Base-by-base conservation (phyloP, 2,329 filamentous ascomycete genomes). In the Clarireedia hainanense region DNA sequence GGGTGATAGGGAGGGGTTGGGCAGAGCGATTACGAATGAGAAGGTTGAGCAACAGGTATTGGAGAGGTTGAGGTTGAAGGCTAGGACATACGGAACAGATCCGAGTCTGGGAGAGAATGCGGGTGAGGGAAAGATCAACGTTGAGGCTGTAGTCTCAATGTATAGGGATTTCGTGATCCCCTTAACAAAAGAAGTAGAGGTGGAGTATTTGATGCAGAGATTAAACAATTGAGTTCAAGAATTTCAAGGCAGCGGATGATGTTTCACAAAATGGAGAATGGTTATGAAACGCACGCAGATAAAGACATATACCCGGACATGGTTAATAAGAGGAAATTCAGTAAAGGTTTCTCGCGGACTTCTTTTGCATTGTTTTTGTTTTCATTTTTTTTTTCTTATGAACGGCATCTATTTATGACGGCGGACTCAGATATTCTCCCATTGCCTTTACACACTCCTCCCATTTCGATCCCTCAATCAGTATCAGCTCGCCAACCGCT, bases 151-250 rank as follows among this genome's bases (percentile, higher is more conserved):
- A 24, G 89, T 95, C 51, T 78, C 80, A 60, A 92, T 95, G 86
- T 96, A 96, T 74, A 83, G 84, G 79, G 82, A 96, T 70, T 89
- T 88, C 73, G 91, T 99, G 58, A 99, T 99, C 64, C 94, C 94
- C 0, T 73, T 97, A 70, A 99, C 94, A n/a, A 99, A 99, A 73
- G 87, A 91, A 61, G 92, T 99, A 42, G 94, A 99, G 76, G 91
- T 99, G 9, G 94, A 99, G 66, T 99, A 99, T 71, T 76, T 99
- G 64, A 95, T 99, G 89, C 90, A 97, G 73, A 81, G 94, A 61
- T 75, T 99, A 53, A 81, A 83, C 7, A 20, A 2, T 20, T 30
- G 27, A 30, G 27, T 30, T 30, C 3, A 30, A 30, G 10, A 9
- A 30, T 9, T 30, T 30, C 27, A 10, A 30, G 27, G 27, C 27